Conservation (phyloP, 225 moss, liverwort and hornwort genomes). For the Lunularia cruciata region DNA sequence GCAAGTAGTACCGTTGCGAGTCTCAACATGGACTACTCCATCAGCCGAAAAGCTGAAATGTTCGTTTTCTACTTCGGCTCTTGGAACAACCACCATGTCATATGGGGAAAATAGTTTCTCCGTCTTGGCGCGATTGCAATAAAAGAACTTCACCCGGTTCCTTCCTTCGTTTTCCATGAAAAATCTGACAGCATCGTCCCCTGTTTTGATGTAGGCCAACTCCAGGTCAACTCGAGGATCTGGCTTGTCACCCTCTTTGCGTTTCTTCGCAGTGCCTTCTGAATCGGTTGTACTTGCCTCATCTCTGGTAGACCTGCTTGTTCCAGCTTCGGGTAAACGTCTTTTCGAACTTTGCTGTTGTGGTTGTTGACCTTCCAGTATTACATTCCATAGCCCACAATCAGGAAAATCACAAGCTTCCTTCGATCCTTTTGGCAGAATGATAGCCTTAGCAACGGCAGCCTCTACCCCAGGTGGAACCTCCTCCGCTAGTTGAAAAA, state of each 20-base stretch:
- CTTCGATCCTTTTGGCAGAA: constrained; percentile 26
- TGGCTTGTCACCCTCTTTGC: constrained; percentile 28
- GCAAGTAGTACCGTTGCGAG: constrained; percentile 60
- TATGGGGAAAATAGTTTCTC: constrained; percentile 54
- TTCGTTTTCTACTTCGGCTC: constrained; percentile 59
- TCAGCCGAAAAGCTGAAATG: constrained; percentile 66
- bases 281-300: not conserved
- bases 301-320: constrained; percentile 1
- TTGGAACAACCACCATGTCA: constrained; percentile 65
- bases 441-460: constrained; percentile 52
- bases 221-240: constrained; percentile 44
- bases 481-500: constrained; percentile 69
- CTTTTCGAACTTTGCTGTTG: constrained; percentile 13
- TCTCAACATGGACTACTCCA: constrained; percentile 78
- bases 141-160: constrained; percentile 70
- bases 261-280: constrained; percentile 27
- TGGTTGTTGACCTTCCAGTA: constrained; percentile 36
- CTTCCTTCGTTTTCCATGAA: constrained; percentile 58
- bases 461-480: constrained; percentile 59
- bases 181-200: constrained; percentile 62
- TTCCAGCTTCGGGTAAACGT: not conserved
- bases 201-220: constrained; percentile 55
- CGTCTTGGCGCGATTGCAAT: constrained; percentile 58
- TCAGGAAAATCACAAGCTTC: constrained; percentile 48
- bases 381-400: constrained; percentile 61